Percentiles rank a stretch among this genome's conserved stretches.
Conservation (phyloP, 371 early-diverging fungal genomes). For the Mortierella sp. region DNA sequence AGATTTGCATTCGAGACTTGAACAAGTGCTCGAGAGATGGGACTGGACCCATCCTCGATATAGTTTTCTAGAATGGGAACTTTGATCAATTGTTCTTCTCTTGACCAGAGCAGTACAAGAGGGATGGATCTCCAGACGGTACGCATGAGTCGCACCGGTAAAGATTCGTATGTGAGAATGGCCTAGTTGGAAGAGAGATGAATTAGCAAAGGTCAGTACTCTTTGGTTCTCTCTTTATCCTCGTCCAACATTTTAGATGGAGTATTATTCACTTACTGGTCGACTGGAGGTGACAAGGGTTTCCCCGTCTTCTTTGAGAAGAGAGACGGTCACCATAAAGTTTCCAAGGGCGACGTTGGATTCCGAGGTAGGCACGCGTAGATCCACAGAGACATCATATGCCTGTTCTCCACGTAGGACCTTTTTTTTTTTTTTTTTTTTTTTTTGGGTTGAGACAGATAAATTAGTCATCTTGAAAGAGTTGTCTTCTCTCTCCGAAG, state of each 20-base stretch:
- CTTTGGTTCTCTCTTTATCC: too few species aligned
- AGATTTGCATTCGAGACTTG: conserved; percentile 68
- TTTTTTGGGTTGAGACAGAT: too few species aligned
- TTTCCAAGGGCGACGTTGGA: conserved; percentile 80
- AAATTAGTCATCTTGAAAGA: too few species aligned
- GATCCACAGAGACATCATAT: conserved; percentile 74
- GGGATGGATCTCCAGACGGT: conserved; percentile 71
- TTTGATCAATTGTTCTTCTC: conserved; percentile 70
- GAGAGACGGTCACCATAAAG: conserved; percentile 81
- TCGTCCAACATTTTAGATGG: too few species aligned
- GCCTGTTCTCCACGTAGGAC: conserved; percentile 69
- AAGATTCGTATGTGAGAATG: conserved; percentile 76
- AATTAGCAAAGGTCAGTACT: background rate
- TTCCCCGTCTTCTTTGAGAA: conserved; percentile 59
- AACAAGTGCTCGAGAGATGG: conserved; percentile 70
- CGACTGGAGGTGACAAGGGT: conserved; percentile 65
- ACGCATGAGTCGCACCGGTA: conserved; percentile 62
- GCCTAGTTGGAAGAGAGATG: conserved; percentile 52
- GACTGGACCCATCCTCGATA: conserved; percentile 66
- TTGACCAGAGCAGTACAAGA: conserved; percentile 65
- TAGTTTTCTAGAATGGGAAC: conserved; percentile 72
- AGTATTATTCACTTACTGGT: conserved; percentile 59
- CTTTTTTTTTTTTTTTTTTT: conserved; percentile 8
- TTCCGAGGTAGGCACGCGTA: conserved; percentile 81
- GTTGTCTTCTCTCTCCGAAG: too few species aligned